phyloP scores from a whole-genome alignment of 768 basidiomycete species.

The Roridomyces roridus region DNA sequence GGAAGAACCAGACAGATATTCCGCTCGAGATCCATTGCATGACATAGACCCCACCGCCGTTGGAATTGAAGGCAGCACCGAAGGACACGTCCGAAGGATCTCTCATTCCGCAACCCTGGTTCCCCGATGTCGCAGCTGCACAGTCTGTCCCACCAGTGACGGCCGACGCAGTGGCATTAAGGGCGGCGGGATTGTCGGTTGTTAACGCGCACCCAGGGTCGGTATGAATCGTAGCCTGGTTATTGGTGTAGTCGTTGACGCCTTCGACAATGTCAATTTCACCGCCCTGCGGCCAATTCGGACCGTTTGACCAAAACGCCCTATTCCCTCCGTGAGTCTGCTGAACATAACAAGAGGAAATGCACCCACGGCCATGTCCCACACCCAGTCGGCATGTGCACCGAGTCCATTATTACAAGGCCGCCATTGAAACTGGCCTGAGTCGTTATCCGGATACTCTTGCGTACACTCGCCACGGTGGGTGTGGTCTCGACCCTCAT shows the following conservation, averaged over 20 bases:
- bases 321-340: background rate
- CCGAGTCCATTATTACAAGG: constrained; percentile 68
- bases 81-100: constrained; percentile 67
- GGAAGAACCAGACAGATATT: constrained; percentile 84
- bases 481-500: constrained; percentile 91
- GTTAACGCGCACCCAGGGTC: constrained; percentile 71
- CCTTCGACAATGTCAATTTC: constrained; percentile 63
- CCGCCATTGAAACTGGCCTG: constrained; percentile 56
- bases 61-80: constrained; percentile 86
- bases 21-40: constrained; percentile 83
- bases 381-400: constrained; percentile 78
- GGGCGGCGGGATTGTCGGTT: constrained; percentile 47
- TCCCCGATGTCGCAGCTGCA: constrained; percentile 69
- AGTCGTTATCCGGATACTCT: constrained; percentile 81
- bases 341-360: background rate
- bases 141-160: constrained; percentile 78
- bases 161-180: constrained; percentile 61
- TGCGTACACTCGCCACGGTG: constrained; percentile 67
- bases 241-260: constrained; percentile 78
- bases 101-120: constrained; percentile 84
- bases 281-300: constrained; percentile 68
- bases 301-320: constrained; percentile 47
- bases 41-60: constrained; percentile 87
- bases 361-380: constrained; percentile 57
- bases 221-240: constrained; percentile 86